These are phyloP conservation scores for Yarrowia keelungensis DNA, from an alignment of 805 yeast genomes.

Conservation along the genomic window DNA sequence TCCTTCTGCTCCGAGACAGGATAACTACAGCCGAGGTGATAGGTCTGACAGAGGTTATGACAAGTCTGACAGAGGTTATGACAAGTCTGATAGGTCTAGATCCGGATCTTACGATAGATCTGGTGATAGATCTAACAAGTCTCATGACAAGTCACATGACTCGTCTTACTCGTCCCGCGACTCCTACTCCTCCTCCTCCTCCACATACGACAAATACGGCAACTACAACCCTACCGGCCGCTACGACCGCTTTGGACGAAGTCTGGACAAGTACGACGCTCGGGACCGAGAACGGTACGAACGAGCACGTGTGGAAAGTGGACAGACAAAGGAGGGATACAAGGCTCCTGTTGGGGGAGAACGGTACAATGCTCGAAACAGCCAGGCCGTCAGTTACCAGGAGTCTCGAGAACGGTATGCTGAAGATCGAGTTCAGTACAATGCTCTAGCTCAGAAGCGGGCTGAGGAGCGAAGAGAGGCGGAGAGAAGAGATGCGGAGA, in stretches of 20 bases:
- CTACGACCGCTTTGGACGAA: background rate
- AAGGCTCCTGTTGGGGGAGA: too few species aligned
- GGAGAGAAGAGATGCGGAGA: background rate
- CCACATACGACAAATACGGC: background rate
- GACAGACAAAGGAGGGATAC: too few species aligned
- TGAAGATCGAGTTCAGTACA: constrained; percentile 8
- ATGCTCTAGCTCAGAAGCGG: background rate
- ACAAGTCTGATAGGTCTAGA: too few species aligned
- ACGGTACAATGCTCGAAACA: too few species aligned
- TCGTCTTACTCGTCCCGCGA: too few species aligned
- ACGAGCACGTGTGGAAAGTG: background rate
- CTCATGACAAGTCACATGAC: too few species aligned
- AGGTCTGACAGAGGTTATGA: too few species aligned
- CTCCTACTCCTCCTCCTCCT: too few species aligned
- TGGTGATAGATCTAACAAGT: too few species aligned
- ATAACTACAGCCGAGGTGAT: too few species aligned
- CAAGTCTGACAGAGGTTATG: too few species aligned
- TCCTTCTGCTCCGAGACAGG: background rate
- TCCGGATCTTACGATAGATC: too few species aligned
- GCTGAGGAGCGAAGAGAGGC: background rate
- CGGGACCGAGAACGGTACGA: constrained; percentile 17
- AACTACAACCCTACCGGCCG: background rate
- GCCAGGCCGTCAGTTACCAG: constrained; percentile 6
- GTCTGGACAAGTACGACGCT: constrained; percentile 3
- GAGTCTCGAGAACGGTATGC: constrained; percentile 17